phyloP scores from a whole-genome alignment of 768 basidiomycete genomes.

The Fistulinella prunicolor region DNA sequence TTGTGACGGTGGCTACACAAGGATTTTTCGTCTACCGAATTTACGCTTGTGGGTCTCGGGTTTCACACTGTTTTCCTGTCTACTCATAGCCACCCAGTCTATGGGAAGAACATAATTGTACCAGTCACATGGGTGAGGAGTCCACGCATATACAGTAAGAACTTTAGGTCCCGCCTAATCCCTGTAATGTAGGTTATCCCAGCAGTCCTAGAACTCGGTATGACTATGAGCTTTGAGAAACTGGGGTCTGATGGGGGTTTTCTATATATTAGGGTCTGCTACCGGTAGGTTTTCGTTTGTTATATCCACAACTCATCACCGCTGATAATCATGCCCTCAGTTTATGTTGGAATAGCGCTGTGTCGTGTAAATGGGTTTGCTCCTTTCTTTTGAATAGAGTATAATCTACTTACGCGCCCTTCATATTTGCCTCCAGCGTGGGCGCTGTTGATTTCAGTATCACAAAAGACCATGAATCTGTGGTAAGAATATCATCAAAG shows the following conservation, averaged over 20 bases:
- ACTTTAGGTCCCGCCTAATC: not conserved
- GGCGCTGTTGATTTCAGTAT: not conserved
- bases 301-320: not conserved
- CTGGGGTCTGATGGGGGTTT: not conserved
- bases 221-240: not conserved
- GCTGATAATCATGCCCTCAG: not conserved
- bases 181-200: conserved; percentile 1
- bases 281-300: not conserved
- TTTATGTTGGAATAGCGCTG: conserved; percentile 1
- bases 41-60: not conserved
- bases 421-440: not conserved
- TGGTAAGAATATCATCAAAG: not conserved
- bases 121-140: conserved; percentile 10
- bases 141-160: not conserved
- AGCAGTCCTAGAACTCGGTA: conserved; percentile 10
- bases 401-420: not conserved
- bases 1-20: not conserved
- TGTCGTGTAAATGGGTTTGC: conserved; percentile 3
- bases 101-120: not conserved
- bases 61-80: not conserved
- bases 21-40: conserved; percentile 3
- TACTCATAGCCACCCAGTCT: not conserved
- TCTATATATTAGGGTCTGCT: not conserved
- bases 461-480: too few relatives aligned
- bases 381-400: not conserved